Evolutionary conservation across 352 stramenopile species (phyloP).

Genomic region (Phytophthora ohioensis): DNA sequence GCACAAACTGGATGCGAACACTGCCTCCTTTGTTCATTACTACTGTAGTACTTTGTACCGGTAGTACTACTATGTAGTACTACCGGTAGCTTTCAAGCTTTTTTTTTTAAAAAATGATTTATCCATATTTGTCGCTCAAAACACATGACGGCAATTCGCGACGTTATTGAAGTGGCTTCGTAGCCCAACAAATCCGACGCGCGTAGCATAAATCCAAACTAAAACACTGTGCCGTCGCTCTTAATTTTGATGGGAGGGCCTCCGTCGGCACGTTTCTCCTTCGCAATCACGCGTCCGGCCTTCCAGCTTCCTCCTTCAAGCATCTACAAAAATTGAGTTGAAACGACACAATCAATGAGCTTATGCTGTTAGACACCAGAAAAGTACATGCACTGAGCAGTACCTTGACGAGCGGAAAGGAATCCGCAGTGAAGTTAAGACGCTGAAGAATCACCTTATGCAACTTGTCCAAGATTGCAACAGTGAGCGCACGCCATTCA

Average conservation of each 20-base stretch:
- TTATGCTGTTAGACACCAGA: conserved; percentile 10
- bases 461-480: conserved; percentile 83
- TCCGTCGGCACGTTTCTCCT: conserved; percentile 73
- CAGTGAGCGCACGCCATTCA: conserved; percentile 87
- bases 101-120: too few species aligned
- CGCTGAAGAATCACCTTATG: conserved; percentile 71
- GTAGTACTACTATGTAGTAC: too few species aligned
- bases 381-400: background rate
- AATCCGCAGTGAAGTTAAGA: conserved; percentile 71
- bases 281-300: conserved; percentile 81
- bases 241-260: conserved; percentile 87
- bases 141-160: too few species aligned
- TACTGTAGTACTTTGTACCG: too few species aligned
- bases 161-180: too few species aligned
- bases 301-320: conserved; percentile 90
- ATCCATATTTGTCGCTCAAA: too few species aligned
- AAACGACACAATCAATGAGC: background rate
- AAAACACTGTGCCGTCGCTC: conserved; percentile 91
- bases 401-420: conserved; percentile 89
- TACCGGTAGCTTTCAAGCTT: too few species aligned
- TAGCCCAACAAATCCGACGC: too few species aligned
- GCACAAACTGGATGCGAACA: too few species aligned
- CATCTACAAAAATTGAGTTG: conserved; percentile 48
- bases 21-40: too few species aligned
- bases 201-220: background rate